phyloP scores from a whole-genome alignment of 2,329 filamentous ascomycete species.

The Didymella arachidicola region DNA sequence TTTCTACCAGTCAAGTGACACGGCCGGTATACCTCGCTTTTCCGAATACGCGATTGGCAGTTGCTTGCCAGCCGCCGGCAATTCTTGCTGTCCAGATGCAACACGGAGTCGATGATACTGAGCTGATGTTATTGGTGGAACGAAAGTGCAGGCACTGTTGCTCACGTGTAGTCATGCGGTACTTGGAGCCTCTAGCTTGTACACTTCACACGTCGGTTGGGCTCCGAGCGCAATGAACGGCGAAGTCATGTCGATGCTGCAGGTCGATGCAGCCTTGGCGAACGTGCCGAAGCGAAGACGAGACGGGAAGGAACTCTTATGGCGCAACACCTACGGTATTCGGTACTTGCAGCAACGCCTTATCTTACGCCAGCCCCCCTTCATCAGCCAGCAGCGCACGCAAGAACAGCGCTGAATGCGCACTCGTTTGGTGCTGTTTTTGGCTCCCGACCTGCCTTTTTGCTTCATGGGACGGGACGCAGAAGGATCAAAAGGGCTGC shows the following conservation, averaged over 20 bases:
- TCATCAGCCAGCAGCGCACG: conserved; percentile 1
- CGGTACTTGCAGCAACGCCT: conserved; percentile 5
- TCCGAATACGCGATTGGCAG: conserved; percentile 8
- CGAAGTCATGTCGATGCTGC: conserved; percentile 13
- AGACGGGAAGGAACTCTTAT: conserved; percentile 12
- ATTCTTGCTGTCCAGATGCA: conserved; percentile 21
- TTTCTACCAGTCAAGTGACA: conserved; percentile 2
- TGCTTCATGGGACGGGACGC: conserved; percentile 19
- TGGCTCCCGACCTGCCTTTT: conserved; percentile 32
- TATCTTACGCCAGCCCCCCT: conserved; percentile 3
- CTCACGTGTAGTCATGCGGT: conserved; percentile 30
- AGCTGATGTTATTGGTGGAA: conserved; percentile 17
- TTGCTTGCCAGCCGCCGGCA: conserved; percentile 5
- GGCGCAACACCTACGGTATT: conserved; percentile 11
- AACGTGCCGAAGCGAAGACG: conserved; percentile 16
- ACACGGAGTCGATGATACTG: conserved; percentile 30
- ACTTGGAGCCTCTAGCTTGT: conserved; percentile 8
- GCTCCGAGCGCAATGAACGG: conserved; percentile 18
- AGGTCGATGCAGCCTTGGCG: conserved; percentile 6
- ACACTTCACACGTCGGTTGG: conserved; percentile 28
- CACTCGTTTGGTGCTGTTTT: conserved; percentile 28
- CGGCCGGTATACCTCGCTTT: conserved; percentile 3
- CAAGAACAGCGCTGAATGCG: neutral
- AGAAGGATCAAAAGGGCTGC: conserved; percentile 38
- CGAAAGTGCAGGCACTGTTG: conserved; percentile 7